A percentile compares a stretch with the other conserved stretches of the same genome.
phyloP scores from a whole-genome alignment of 805 yeast genomes.

The Cyberlindnera sargentensis region DNA sequence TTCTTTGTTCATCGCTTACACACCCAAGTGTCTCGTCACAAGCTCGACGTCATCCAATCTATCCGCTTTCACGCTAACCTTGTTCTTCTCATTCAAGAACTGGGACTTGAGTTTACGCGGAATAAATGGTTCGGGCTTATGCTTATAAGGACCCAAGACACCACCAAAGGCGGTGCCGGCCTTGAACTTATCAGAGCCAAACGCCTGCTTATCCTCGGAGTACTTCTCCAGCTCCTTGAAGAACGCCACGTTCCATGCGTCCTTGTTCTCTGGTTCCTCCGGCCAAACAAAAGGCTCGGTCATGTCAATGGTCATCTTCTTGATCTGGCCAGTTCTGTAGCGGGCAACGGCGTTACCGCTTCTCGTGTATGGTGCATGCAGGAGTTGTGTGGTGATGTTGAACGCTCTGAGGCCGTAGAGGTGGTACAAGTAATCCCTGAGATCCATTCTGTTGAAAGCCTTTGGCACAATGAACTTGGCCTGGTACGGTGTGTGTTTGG shows the following conservation, averaged over 20 bases:
- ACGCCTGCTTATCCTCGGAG: constrained; percentile 41
- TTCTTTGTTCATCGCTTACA: constrained; percentile 3
- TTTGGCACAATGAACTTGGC: constrained; percentile 95
- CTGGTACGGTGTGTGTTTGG: constrained; percentile 96
- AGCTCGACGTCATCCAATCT: constrained; percentile 17
- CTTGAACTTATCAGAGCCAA: constrained; percentile 62
- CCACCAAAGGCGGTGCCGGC: constrained; percentile 76
- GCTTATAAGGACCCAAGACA: constrained; percentile 45
- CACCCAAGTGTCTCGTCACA: constrained; percentile 16
- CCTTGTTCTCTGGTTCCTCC: constrained; percentile 40
- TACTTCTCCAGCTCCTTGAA: constrained; percentile 43
- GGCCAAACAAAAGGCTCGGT: constrained; percentile 97
- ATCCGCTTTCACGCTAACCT: constrained; percentile 14
- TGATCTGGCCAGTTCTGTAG: constrained; percentile 70
- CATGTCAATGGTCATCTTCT: constrained; percentile 97
- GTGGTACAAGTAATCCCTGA: constrained; percentile 88
- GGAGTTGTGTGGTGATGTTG: constrained; percentile 78
- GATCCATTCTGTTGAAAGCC: constrained; percentile 86
- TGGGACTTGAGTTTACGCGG: constrained; percentile 41
- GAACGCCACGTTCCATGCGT: constrained; percentile 34
- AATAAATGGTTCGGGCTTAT: constrained; percentile 60
- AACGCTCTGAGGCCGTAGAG: constrained; percentile 86
- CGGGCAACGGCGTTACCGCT: constrained; percentile 57
- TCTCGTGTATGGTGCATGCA: constrained; percentile 63
- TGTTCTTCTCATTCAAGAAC: constrained; percentile 37